Conservation (phyloP, 306 rosid genomes). For the Begonia peltatifolia region DNA sequence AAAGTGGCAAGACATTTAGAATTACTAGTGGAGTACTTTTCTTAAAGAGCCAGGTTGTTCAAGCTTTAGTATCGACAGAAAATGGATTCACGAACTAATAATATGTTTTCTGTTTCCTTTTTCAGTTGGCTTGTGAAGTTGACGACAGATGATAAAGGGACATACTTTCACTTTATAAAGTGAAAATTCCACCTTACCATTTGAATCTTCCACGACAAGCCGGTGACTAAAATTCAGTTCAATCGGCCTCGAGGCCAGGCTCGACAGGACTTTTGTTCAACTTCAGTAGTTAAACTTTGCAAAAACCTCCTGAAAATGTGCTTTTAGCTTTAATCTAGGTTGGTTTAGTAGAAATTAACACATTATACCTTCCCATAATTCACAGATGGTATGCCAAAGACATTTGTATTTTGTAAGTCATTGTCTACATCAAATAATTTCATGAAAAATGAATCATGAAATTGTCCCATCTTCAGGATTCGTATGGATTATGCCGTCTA, state of each 20-base stretch:
- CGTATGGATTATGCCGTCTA: constrained; percentile 87
- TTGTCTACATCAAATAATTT: not conserved
- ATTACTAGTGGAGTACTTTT: not conserved
- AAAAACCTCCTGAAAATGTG: too few species aligned
- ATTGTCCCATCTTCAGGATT: constrained; percentile 42
- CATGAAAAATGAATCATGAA: not conserved
- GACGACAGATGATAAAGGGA: not conserved
- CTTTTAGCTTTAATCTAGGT: too few species aligned
- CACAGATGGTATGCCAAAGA: too few species aligned
- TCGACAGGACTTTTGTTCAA: too few species aligned
- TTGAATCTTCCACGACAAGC: too few species aligned
- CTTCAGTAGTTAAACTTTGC: too few species aligned
- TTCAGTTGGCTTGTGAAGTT: not conserved
- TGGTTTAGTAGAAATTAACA: too few species aligned
- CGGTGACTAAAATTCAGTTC: too few species aligned
- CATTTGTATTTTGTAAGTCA: not conserved
- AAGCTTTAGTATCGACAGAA: not conserved
- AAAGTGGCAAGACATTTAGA: too few species aligned
- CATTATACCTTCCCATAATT: not conserved
- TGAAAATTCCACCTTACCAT: not conserved
- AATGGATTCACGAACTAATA: not conserved
- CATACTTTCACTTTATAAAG: not conserved
- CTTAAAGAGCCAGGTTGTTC: not conserved
- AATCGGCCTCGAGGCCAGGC: too few species aligned
- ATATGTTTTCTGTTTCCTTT: not conserved